Conservation (phyloP, 2,329 filamentous ascomycete genomes). For the Neofusicoccum parvum region DNA sequence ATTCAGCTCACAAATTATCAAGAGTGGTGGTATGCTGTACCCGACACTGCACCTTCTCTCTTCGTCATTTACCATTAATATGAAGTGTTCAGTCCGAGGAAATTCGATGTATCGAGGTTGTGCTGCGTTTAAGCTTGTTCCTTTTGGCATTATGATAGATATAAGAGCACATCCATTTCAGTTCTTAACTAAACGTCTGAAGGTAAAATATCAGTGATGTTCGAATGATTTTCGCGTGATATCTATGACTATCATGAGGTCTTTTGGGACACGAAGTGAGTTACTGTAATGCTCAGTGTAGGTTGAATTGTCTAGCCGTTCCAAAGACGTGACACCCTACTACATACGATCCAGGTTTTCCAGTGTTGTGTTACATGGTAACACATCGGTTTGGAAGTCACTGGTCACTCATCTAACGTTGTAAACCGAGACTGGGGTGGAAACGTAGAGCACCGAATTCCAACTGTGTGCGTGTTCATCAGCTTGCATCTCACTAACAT, state of each 20-base stretch:
- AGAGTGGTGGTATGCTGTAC: neutral
- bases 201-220: neutral
- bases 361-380: neutral
- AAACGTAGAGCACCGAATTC: neutral
- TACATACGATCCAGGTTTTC: neutral
- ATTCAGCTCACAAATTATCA: neutral
- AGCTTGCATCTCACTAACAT: conserved; percentile 35
- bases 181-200: neutral
- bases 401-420: neutral
- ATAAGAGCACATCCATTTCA: neutral
- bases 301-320: neutral
- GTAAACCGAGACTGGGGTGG: neutral
- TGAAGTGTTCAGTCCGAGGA: too few relatives aligned
- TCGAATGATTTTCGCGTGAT: neutral
- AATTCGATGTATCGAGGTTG: too few relatives aligned
- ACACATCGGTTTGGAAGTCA: neutral
- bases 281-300: neutral
- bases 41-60: neutral
- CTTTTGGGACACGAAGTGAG: neutral
- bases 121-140: neutral
- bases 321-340: neutral
- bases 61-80: neutral
- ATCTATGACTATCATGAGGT: neutral
- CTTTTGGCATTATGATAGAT: neutral
- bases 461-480: neutral